Base-by-base conservation (phyloP, 768 basidiomycete species). In the Tricholoma flavovirens region DNA sequence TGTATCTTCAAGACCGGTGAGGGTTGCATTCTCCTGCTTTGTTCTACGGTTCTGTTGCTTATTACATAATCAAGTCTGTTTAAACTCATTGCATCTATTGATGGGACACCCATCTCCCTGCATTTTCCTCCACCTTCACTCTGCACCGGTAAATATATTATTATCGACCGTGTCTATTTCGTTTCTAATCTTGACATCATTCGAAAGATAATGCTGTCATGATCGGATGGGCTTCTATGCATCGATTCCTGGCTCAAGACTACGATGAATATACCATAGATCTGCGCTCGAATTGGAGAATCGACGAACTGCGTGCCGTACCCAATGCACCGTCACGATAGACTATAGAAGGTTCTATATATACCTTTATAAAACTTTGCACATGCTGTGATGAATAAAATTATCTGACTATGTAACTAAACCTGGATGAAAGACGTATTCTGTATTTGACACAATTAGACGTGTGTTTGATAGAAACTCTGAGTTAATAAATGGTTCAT, bases 141-240 rank as follows among this genome's bases (percentile, higher is more conserved):
- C 2, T 98, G 94, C 66, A 96, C 93, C 65, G 92, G 92, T 89
- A 56, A 53, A 75, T 59, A 19, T 15, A 15, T 14, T 14, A 49
- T 6, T 8, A 21, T 12, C 21, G 1, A 45, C 33, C 38, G 22
- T 32, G 30, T 32, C 14, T 48, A 29, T 49, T 19, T 43, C 12
- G 35, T 24, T 24, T 52, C 24, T 36, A 51, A 42, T 21, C 36
- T 11, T 46, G 19, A 35, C 22, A 45, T 26, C 26, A 14, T 52
- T 33, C 10, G 36, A 0, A 60, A 95, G 96, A 98, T 64, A 98
- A 98, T 68, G 96, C 96, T 0, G 95, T 83, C 8, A 98, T 98
- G 96, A 90, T 98, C 61, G 96, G 82, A 2, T 96, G 88, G 90
- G 89, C 94, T 3, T 86, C 90, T 0, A 87, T 95, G 80, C 73